These are phyloP conservation scores for Tremellales sp. DNA, from an alignment of 1,284 basidiomycete genomes.

Conservation along the genomic window DNA sequence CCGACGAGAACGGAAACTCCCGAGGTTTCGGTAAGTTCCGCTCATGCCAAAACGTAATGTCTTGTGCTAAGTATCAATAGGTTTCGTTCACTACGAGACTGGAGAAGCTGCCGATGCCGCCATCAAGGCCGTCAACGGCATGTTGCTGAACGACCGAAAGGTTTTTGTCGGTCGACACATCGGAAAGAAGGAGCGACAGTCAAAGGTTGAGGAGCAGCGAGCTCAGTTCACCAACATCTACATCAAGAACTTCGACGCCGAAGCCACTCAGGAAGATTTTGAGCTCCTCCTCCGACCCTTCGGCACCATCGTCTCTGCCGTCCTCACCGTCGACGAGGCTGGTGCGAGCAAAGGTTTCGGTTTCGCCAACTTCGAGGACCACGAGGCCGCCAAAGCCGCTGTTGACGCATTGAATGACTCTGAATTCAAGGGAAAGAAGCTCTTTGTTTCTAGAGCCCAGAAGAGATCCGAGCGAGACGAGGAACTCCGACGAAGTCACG, in stretches of 20 bases:
- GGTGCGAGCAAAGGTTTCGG: slow-evolving; percentile 92
- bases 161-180: slow-evolving; percentile 98
- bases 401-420: slow-evolving; percentile 87
- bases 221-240: slow-evolving; percentile 98
- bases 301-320: slow-evolving; percentile 85
- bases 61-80: slow-evolving; percentile 2
- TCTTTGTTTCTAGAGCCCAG: slow-evolving; percentile 96
- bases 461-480: slow-evolving; percentile 99
- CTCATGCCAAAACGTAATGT: neutral
- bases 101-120: slow-evolving; percentile 92
- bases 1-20: slow-evolving; percentile 85
- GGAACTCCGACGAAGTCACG: slow-evolving; percentile 90
- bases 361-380: slow-evolving; percentile 93
- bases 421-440: slow-evolving; percentile 81
- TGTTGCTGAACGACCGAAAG: slow-evolving; percentile 99
- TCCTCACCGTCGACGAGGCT: slow-evolving; percentile 74
- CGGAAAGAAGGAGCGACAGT: slow-evolving; percentile 96
- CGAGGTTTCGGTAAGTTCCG: slow-evolving; percentile 70
- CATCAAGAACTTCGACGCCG: slow-evolving; percentile 89
- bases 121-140: slow-evolving; percentile 98
- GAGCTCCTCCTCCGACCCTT: slow-evolving; percentile 73
- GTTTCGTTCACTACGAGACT: slow-evolving; percentile 99
- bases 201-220: slow-evolving; percentile 97
- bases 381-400: slow-evolving; percentile 87
- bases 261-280: slow-evolving; percentile 84